Conservation (phyloP, 2,329 filamentous ascomycete species). For the Beauveria sp. region DNA sequence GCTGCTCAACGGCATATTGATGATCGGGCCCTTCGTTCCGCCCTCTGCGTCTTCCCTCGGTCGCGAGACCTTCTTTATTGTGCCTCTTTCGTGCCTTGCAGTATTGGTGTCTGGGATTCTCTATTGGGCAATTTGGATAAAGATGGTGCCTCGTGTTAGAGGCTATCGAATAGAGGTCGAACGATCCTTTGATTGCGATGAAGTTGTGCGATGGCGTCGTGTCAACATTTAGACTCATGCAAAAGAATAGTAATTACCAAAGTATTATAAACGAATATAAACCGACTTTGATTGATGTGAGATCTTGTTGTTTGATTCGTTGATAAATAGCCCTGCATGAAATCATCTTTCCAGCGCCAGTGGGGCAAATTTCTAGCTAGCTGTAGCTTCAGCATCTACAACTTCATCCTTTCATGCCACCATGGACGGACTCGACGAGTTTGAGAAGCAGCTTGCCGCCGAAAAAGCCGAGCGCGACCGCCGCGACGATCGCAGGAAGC, state of each 20-base stretch:
- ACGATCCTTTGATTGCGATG: conserved; percentile 30
- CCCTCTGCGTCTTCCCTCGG: conserved; percentile 40
- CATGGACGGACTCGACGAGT: conserved; percentile 58
- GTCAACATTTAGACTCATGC: not conserved
- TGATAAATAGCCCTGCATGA: not conserved
- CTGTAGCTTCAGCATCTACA: not conserved
- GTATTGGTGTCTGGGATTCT: conserved; percentile 41
- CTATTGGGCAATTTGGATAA: conserved; percentile 48
- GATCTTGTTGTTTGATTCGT: not conserved
- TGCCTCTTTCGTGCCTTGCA: conserved; percentile 45
- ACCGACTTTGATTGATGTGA: not conserved
- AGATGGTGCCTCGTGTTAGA: conserved; percentile 39
- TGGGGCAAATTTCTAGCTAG: conserved; percentile 6
- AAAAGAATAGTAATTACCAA: not conserved
- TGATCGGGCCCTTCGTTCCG: conserved; percentile 47
- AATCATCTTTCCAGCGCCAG: not conserved
- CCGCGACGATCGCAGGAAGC: conserved; percentile 26
- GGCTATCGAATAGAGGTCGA: conserved; percentile 42
- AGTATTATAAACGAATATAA: not conserved
- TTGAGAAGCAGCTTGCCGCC: conserved; percentile 67
- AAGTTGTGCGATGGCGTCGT: conserved; percentile 31
- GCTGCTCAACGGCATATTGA: conserved; percentile 43
- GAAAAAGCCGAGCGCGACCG: conserved; percentile 49
- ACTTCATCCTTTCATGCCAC: not conserved
- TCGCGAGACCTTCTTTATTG: conserved; percentile 48